Percentiles rank a stretch among this genome's conserved stretches.
Evolutionary conservation across 441 rosid genomes (phyloP).

Genomic region (Gossypium schwendimanii): DNA sequence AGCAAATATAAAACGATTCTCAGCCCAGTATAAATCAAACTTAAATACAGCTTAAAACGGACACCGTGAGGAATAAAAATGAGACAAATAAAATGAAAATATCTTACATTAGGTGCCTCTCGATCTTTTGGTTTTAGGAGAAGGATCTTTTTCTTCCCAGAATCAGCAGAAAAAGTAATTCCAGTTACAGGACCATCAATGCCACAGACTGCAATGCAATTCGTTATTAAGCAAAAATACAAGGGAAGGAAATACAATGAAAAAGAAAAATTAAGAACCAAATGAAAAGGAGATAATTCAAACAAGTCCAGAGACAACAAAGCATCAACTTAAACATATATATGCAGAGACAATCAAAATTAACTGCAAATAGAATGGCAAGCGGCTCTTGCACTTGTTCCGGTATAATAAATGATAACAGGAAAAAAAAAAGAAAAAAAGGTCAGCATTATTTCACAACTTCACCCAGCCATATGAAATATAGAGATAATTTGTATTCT

Average conservation of each 20-base stretch:
- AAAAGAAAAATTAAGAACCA: background rate
- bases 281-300: background rate
- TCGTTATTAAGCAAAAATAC: background rate
- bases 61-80: background rate
- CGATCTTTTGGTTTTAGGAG: constrained; percentile 49
- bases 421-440: background rate
- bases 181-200: constrained; percentile 40
- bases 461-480: background rate
- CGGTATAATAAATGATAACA: background rate
- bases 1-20: background rate
- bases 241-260: background rate
- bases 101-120: constrained; percentile 46
- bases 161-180: constrained; percentile 38
- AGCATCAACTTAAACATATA: background rate
- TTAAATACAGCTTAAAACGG: background rate
- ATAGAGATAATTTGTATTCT: background rate
- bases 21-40: background rate
- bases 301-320: background rate
- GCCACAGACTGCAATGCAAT: constrained; percentile 25
- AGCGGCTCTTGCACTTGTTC: background rate
- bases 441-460: background rate
- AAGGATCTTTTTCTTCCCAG: constrained; percentile 52
- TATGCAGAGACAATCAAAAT: background rate
- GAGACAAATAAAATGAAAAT: constrained; percentile 2
- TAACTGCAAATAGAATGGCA: background rate